Conservation (phyloP, 257 asterid species). For the Solanum sitiens region DNA sequence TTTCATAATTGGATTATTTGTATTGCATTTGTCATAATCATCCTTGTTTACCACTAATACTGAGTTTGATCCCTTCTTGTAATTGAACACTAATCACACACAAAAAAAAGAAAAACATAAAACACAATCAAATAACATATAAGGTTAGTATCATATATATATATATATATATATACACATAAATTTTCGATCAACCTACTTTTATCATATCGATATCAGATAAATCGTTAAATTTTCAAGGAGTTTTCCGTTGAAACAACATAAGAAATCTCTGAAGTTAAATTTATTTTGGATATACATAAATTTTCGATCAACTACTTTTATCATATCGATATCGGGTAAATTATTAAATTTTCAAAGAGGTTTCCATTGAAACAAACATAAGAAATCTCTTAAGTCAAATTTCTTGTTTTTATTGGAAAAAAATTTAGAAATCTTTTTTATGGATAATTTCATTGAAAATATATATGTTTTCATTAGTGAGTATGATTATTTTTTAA, state of each 20-base stretch:
- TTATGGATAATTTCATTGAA: too few species aligned
- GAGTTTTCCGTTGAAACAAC: background rate
- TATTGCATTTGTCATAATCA: conserved; percentile 40
- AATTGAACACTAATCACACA: conserved; percentile 36
- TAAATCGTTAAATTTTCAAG: background rate
- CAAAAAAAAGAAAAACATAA: background rate
- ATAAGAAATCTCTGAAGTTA: background rate
- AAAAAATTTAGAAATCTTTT: too few species aligned
- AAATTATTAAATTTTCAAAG: too few species aligned
- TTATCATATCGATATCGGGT: too few species aligned
- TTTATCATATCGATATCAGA: background rate
- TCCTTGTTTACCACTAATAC: conserved; percentile 43
- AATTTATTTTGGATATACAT: too few species aligned
- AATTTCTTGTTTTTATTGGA: too few species aligned
- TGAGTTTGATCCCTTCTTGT: conserved; percentile 33
- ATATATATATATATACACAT: too few species aligned
- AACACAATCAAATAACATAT: background rate
- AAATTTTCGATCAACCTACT: too few species aligned
- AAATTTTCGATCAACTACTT: too few species aligned
- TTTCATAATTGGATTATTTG: conserved; percentile 15
- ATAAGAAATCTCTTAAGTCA: too few species aligned
- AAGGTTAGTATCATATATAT: background rate
- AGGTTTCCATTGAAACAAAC: too few species aligned
- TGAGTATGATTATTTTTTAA: background rate
- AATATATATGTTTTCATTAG: background rate